Evolutionary conservation across 139 green algal species (phyloP), one percentile per base, ranked within the genome.

Genomic region (Volvox reticuliferus): DNA sequence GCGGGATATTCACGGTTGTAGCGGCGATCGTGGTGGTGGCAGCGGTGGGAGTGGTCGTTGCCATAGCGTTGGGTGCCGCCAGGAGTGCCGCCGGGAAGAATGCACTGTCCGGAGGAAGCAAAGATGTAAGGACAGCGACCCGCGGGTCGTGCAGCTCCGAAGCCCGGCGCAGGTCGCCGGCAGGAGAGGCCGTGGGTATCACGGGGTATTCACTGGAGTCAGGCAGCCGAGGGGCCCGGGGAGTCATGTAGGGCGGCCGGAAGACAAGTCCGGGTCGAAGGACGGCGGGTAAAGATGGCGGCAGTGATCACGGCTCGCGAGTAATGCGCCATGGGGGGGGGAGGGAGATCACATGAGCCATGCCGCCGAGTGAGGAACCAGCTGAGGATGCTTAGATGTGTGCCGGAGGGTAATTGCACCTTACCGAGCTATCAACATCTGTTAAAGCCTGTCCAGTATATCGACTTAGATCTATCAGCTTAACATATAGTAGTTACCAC

Each of bases 61-160:
- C 44, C 44, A 55, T 5, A 5, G 44, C 44, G 9, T 55, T 55
- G 22, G 36, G 32, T 22, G 55, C 22, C 62, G 83, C 62, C 55
- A 71, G 33, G 36, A 95, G 95, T 19, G 91, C 79, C 20, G 62
- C 37, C 20, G 82, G 89, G 37, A 96, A 95, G 88, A 97, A 98
- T 88, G 88, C 91, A 16, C 67, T 36, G 12, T 3, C 37, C 0
- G 77, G 67, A 86, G 96, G 93, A 62, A 98, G 88, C 63, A 98
- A 82, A 24, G 69, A 69, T 0, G 22, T 18, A 12, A 98, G 91
- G 1, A 81, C 89, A 2, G 61, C 0, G 22, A 88, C 90, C 35
- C 92, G 68, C 0, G 96, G 96, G 90, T 97, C 94, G 79, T 95
- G 96, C 28, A 97, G 88, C 28, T 88, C 65, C 20, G 28, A n/a